Percentiles rank a stretch among this genome's conserved stretches.
Evolutionary conservation across 495 filamentous ascomycete genomes (phyloP).

Genomic region (Tuber calosporum): DNA sequence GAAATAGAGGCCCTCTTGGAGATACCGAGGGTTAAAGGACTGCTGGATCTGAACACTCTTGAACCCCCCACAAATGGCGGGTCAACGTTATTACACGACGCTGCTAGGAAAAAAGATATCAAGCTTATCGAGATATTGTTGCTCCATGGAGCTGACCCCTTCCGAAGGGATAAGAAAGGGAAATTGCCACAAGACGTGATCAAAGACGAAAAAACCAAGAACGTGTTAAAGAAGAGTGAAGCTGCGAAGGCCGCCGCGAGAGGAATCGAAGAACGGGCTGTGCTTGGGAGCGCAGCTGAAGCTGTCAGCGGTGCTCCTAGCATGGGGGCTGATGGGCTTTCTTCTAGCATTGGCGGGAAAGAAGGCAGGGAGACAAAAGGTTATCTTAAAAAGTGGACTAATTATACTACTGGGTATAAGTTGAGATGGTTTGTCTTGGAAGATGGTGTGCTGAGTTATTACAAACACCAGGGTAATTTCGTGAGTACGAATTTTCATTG

Average conservation of each 20-base stretch:
- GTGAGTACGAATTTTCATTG: neutral
- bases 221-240: slow-evolving; percentile 85
- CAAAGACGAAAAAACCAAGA: slow-evolving; percentile 81
- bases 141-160: slow-evolving; percentile 95
- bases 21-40: slow-evolving; percentile 72
- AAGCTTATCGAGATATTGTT: slow-evolving; percentile 80
- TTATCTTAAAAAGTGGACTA: slow-evolving; percentile 98
- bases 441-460: slow-evolving; percentile 95
- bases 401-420: slow-evolving; percentile 94
- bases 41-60: slow-evolving; percentile 80
- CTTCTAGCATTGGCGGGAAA: slow-evolving; percentile 57
- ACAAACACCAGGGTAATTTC: slow-evolving; percentile 78
- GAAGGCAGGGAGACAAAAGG: slow-evolving; percentile 95
- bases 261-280: slow-evolving; percentile 92
- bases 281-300: slow-evolving; percentile 66
- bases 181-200: slow-evolving; percentile 95
- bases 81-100: slow-evolving; percentile 79
- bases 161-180: slow-evolving; percentile 86
- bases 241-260: slow-evolving; percentile 90
- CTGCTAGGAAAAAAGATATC: slow-evolving; percentile 75
- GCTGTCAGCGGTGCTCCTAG: slow-evolving; percentile 47
- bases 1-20: slow-evolving; percentile 67
- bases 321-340: slow-evolving; percentile 50
- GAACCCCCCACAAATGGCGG: slow-evolving; percentile 84
- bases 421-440: slow-evolving; percentile 96